These are phyloP conservation scores for Sesbania bispinosa DNA, from an alignment of 306 rosid genomes.

Conservation along the genomic window DNA sequence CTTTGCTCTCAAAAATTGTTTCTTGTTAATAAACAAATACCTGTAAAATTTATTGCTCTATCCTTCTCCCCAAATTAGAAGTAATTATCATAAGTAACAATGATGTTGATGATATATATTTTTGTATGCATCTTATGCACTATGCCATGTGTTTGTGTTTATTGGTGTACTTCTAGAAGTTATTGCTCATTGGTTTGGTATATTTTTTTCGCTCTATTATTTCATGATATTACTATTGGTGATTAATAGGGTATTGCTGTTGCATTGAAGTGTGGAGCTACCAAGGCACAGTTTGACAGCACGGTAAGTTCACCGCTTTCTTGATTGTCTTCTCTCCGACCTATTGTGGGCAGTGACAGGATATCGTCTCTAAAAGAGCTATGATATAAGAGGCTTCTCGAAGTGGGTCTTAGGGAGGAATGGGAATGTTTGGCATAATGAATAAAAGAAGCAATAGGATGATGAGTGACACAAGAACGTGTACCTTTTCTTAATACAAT, in stretches of 20 bases:
- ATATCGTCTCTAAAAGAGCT: not conserved
- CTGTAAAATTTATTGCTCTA: not conserved
- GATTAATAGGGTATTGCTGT: slow-evolving; percentile 73
- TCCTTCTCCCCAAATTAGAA: not conserved
- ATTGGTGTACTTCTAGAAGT: not conserved
- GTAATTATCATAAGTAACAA: not conserved
- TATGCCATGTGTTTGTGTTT: not conserved
- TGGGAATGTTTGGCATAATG: too few species aligned
- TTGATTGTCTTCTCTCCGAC: slow-evolving; percentile 1
- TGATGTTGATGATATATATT: not conserved
- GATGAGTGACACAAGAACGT: too few species aligned
- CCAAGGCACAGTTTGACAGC: slow-evolving; percentile 90
- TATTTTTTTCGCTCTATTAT: not conserved
- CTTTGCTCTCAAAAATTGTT: too few species aligned
- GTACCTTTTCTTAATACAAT: too few species aligned
- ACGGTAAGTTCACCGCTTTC: slow-evolving; percentile 55
- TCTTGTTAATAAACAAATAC: too few species aligned
- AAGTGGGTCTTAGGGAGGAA: too few species aligned
- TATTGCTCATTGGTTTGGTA: slow-evolving; percentile 1
- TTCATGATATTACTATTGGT: slow-evolving; percentile 20
- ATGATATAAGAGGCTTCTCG: too few species aligned
- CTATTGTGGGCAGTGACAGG: not conserved
- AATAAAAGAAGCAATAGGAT: too few species aligned
- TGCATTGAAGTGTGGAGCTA: slow-evolving; percentile 93
- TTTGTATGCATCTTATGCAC: not conserved